A percentile compares a stretch with the other conserved stretches of the same genome.
These are phyloP conservation scores for Fraxinus nigra DNA, from an alignment of 305 asterid genomes.

Conservation along the genomic window DNA sequence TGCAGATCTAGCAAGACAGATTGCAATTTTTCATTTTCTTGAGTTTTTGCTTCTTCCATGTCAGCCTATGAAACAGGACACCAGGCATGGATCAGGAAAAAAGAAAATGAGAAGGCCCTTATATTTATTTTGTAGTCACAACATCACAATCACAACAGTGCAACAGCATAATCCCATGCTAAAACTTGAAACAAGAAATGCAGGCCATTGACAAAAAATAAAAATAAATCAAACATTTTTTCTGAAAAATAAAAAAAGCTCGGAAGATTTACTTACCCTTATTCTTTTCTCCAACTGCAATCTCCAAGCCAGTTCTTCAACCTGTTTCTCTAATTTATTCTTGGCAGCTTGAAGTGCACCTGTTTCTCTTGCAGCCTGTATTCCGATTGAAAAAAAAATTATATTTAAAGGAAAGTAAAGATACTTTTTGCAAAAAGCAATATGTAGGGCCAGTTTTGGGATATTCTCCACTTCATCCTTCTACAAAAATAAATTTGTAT, in stretches of 20 bases:
- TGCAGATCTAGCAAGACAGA: slow-evolving; percentile 78
- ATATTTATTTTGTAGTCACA: background rate
- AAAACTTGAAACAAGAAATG: background rate
- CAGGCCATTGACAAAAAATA: background rate
- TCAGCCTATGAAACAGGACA: slow-evolving; percentile 55
- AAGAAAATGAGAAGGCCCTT: background rate
- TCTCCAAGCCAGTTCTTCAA: slow-evolving; percentile 98
- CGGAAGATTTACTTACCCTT: slow-evolving; percentile 56
- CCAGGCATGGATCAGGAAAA: slow-evolving; percentile 11
- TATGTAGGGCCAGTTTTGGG: background rate
- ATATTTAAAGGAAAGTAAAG: background rate
- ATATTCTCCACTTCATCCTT: background rate
- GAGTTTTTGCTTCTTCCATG: slow-evolving; percentile 89
- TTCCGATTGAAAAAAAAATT: background rate
- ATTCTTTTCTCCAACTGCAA: slow-evolving; percentile 97
- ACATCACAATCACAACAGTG: background rate
- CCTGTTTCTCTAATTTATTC: slow-evolving; percentile 98
- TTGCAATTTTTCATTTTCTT: slow-evolving; percentile 79
- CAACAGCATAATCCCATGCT: background rate
- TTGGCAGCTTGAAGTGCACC: slow-evolving; percentile 99
- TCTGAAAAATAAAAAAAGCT: background rate
- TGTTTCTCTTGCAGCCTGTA: slow-evolving; percentile 96
- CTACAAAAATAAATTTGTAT: background rate
- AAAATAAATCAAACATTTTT: background rate
- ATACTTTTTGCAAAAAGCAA: background rate